phyloP scores from a whole-genome alignment of 306 rosid genomes.

The Medicago arabica region DNA sequence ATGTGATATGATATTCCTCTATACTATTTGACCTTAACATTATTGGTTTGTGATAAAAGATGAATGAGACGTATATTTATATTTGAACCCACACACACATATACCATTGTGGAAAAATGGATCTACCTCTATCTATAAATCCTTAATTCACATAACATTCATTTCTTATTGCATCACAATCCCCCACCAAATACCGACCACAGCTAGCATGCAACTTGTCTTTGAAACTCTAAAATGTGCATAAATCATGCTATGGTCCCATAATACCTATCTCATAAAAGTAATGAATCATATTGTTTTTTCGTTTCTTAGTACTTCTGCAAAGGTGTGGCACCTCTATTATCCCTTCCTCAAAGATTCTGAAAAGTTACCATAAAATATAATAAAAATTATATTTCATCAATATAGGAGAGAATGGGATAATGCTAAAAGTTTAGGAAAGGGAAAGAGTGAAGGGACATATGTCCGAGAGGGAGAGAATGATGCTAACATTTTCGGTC shows the following conservation, averaged over 20 bases:
- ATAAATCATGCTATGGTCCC: slow-evolving; percentile 43
- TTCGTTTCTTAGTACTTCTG: slow-evolving; percentile 71
- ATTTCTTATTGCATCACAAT: too few relatives aligned
- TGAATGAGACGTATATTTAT: slow-evolving; percentile 24
- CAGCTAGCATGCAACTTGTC: slow-evolving; percentile 40
- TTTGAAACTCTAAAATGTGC: slow-evolving; percentile 35
- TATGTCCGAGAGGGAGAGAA: not conserved
- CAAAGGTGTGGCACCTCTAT: slow-evolving; percentile 44
- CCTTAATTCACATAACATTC: slow-evolving; percentile 48
- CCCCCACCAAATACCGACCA: slow-evolving; percentile 63
- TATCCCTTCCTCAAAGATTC: slow-evolving; percentile 43
- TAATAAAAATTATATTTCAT: not conserved
- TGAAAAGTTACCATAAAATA: slow-evolving; percentile 45
- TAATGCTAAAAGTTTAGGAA: slow-evolving; percentile 37
- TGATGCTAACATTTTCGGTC: too few relatives aligned
- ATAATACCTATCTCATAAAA: slow-evolving; percentile 46
- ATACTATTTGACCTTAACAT: slow-evolving; percentile 2
- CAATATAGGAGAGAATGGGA: not conserved
- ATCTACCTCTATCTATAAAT: slow-evolving; percentile 31
- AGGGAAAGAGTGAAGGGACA: slow-evolving; percentile 2
- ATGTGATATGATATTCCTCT: slow-evolving; percentile 60
- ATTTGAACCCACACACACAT: not conserved
- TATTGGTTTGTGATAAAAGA: slow-evolving; percentile 37
- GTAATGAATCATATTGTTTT: slow-evolving; percentile 55
- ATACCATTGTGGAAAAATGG: not conserved